phyloP scores from a whole-genome alignment of 129 eudicot genomes.

The Ambrosia artemisiifolia region DNA sequence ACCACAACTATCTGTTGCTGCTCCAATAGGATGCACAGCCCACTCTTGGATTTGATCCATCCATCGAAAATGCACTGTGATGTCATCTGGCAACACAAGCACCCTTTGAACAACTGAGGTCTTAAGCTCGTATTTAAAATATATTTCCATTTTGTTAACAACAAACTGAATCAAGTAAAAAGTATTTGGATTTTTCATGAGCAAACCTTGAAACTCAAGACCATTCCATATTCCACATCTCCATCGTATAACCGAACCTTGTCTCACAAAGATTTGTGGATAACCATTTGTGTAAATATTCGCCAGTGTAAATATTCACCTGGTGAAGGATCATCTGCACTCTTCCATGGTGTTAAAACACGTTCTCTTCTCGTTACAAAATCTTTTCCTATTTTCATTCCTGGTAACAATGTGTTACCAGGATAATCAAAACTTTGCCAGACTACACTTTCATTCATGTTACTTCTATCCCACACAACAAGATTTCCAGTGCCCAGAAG shows the following conservation, averaged over 20 bases:
- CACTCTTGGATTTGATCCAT: conserved; percentile 25
- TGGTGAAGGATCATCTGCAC: conserved; percentile 23
- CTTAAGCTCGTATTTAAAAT: conserved; percentile 6
- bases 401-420: conserved; percentile 25
- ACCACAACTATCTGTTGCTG: conserved; percentile 28
- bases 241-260: neutral
- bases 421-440: conserved; percentile 44
- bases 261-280: conserved; percentile 22
- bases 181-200: conserved; percentile 4
- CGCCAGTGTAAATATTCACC: conserved; percentile 2
- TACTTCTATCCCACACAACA: conserved; percentile 22
- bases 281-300: conserved; percentile 28
- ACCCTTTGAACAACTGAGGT: conserved; percentile 16
- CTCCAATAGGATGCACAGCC: neutral
- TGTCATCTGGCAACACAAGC: conserved; percentile 14
- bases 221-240: conserved; percentile 36
- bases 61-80: conserved; percentile 10
- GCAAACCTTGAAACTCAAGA: conserved; percentile 14
- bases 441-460: neutral
- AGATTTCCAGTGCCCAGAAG: conserved; percentile 32
- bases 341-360: conserved; percentile 27
- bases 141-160: conserved; percentile 8
- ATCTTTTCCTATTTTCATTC: conserved; percentile 37
- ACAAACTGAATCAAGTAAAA: conserved; percentile 2
- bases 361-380: conserved; percentile 20